A percentile compares a stretch with the other conserved stretches of the same genome.
These are phyloP conservation scores for Chalaropsis ovoidea DNA, from an alignment of 2,329 filamentous ascomycete genomes.

Conservation along the genomic window DNA sequence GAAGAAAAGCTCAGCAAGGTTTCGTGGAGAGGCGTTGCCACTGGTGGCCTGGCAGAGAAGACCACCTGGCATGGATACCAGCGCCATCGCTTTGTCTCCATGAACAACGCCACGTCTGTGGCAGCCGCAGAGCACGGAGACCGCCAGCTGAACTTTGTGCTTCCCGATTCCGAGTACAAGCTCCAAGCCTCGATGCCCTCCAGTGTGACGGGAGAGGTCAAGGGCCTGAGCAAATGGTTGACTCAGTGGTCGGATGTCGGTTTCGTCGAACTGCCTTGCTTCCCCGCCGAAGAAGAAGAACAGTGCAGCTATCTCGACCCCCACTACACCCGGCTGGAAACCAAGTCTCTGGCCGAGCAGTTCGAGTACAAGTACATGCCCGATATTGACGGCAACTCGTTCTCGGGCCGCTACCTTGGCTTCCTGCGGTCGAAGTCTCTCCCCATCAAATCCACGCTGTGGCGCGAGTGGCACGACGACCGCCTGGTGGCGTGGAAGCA, in stretches of 20 bases:
- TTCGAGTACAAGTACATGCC: conserved; percentile 58
- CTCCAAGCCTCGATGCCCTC: conserved; percentile 29
- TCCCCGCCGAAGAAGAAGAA: conserved; percentile 36
- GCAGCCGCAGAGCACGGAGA: conserved; percentile 39
- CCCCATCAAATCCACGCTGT: conserved; percentile 68
- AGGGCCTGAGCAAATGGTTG: conserved; percentile 43
- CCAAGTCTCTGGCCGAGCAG: conserved; percentile 37
- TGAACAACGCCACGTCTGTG: conserved; percentile 58
- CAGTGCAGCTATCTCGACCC: conserved; percentile 74
- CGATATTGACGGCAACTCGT: conserved; percentile 67
- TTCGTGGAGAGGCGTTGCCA: conserved; percentile 59
- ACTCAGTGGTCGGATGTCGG: conserved; percentile 41
- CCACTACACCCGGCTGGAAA: conserved; percentile 62
- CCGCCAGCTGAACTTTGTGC: conserved; percentile 43
- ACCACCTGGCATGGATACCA: conserved; percentile 64
- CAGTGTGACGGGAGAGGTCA: conserved; percentile 30
- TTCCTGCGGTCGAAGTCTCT: conserved; percentile 61
- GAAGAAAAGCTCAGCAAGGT: conserved; percentile 43
- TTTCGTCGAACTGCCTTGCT: conserved; percentile 47
- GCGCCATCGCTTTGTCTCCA: conserved; percentile 62
- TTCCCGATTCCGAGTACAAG: conserved; percentile 41
- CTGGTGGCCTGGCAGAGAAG: conserved; percentile 49
- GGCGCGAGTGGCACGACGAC: conserved; percentile 70
- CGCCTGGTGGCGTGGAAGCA: conserved; percentile 67
- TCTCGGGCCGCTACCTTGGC: conserved; percentile 56